A percentile compares a stretch with the other conserved stretches of the same genome.
Conservation (phyloP, 257 asterid species). For the Gentiana straminea region DNA sequence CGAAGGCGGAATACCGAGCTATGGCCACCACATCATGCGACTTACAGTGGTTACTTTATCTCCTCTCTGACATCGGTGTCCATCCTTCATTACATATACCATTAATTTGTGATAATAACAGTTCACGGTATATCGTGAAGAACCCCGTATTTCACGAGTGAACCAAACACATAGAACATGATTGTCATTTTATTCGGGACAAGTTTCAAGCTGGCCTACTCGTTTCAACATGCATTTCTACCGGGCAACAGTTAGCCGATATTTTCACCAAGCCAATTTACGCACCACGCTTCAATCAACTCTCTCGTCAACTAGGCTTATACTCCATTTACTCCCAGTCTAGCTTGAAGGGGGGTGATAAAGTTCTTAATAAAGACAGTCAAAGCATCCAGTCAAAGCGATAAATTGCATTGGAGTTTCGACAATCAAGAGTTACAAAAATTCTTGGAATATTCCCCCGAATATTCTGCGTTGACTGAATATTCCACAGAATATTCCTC, state of each 20-base stretch:
- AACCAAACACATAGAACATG: not conserved
- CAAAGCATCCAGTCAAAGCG: too few relatives aligned
- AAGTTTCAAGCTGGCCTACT: not conserved
- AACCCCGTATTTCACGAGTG: slow-evolving; percentile 2
- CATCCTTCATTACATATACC: not conserved
- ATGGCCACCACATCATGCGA: not conserved
- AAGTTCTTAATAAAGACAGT: too few relatives aligned
- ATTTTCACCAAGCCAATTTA: not conserved
- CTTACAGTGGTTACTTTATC: not conserved
- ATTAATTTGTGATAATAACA: not conserved
- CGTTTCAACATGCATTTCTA: not conserved
- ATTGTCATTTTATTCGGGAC: not conserved
- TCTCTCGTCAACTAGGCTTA: too few relatives aligned
- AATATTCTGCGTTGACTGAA: too few relatives aligned
- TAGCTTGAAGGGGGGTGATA: too few relatives aligned
- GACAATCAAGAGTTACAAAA: too few relatives aligned
- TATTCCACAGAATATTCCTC: too few relatives aligned
- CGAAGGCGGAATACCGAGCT: not conserved
- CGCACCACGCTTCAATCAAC: too few relatives aligned
- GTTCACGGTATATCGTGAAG: not conserved
- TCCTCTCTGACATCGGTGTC: not conserved
- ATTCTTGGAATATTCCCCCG: too few relatives aligned
- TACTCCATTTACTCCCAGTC: too few relatives aligned
- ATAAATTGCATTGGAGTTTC: too few relatives aligned
- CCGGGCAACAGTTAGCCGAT: not conserved